Base-by-base conservation (phyloP, 1,139 yeast species). In the Taiozyma onychis region DNA sequence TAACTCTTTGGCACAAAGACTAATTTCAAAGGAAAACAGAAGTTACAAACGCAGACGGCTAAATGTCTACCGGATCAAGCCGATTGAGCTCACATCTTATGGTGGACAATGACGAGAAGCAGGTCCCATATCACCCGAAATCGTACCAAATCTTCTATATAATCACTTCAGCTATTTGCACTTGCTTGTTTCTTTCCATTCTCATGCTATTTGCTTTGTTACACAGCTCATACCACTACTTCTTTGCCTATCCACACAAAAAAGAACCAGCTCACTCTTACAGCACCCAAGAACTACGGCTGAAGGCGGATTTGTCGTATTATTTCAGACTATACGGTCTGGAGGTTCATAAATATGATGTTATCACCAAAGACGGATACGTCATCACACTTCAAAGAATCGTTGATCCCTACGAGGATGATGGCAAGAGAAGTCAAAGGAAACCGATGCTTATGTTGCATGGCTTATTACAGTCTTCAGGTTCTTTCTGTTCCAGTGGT, bases 401-500 rank as follows among this genome's bases (percentile, higher is more conserved):
- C 14, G 67, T 82, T 10, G 80, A 83, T 55, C 84, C 67, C 2
- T 66, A 66, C 7, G 80, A 75, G 48, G 44, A 72, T 1, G 61
- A 57, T 0, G 64, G 57, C 3, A 60, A 65, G 3, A 60, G 76
- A 26, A 57, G 49, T 39, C 58, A 44, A 21, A 65, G 68, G 50
- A 73, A 72, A 54, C 97, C 98, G 0, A 70, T 91, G 1, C 70
- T 93, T 30, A 68, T 88, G 56, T 74, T 91, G 27, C 99, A 93
- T 61, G 99, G 99, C 0, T 73, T 93, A 21, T 70, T 93, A 56
- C 95, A 90, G 60, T 85, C 95, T 30, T 82, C 95, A 0, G 97
- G 93, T 0, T 86, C 96, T 0, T 93, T 76, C 65, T 75, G 93
- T 35, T 83, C 95, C 0, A 73, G 87, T 21, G 98, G 97, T 0